Evolutionary conservation across 768 basidiomycete genomes (phyloP), one percentile per base, ranked within the genome.

Genomic region (Lactifluus hygrophoroides): DNA sequence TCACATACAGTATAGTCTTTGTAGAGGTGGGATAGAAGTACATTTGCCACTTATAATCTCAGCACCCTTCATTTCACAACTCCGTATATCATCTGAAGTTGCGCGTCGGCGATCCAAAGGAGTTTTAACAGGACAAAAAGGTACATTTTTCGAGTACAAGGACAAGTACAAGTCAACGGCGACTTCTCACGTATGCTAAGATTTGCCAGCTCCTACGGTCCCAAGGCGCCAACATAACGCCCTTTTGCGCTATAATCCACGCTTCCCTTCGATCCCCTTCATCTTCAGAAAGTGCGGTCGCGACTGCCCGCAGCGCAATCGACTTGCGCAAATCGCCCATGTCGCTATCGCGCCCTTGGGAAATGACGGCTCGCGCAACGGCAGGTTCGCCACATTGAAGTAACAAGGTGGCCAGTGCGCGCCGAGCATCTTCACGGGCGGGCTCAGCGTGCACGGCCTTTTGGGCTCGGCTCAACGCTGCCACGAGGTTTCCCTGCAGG

Each of bases 221-320:
- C 65, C 78, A 81, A 8, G 85, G 85, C 3, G 76, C 70, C 47
- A 89, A 72, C 76, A 83, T 76, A 49, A 89, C 74, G 1, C 82
- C 82, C 66, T 80, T 80, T 66, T 88, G 86, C 13, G 82, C 82
- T 53, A 75, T 73, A 19, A 68, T 72, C 48, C 76, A 66, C 2
- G 78, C 78, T 23, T 59, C 59, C 6, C 61, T 69, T 37, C 61
- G 38, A 61, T 56, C 54, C 58, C 50, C 58, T 16, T 53, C 55
- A 4, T 56, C 60, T 8, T 42, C 27, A 25, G 55, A 54, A 38
- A 40, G 54, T 1, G 64, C 66, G 6, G 71, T 71, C 23, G 79
- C 74, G 35, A 84, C 69, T 0, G 83, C 82, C 37, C 74, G 74
- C 30, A 89, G 72, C 43, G 75, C 73, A 45, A 84, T 72, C 7